Conservation (phyloP, 2,329 filamentous ascomycete species). For the Cladophialophora chaetospira region DNA sequence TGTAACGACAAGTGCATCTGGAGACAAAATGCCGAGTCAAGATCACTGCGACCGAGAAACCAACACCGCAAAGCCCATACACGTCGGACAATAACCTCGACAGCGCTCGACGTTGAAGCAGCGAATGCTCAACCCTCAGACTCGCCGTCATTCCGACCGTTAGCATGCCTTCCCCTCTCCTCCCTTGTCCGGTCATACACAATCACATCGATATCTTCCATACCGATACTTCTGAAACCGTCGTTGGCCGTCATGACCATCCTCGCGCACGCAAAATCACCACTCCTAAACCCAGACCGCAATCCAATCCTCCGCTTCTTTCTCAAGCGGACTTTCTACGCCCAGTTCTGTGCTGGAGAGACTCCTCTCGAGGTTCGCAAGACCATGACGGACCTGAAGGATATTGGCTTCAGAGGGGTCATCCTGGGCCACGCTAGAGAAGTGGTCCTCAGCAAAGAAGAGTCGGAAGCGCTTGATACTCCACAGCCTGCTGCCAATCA, state of each 20-base stretch:
- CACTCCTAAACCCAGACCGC: constrained; percentile 70
- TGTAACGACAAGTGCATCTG: not conserved
- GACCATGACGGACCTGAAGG: constrained; percentile 67
- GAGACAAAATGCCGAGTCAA: not conserved
- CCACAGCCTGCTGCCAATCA: constrained; percentile 15
- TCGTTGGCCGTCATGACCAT: constrained; percentile 68
- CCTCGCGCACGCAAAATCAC: constrained; percentile 69
- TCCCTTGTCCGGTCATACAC: constrained; percentile 32
- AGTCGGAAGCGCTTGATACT: constrained; percentile 30
- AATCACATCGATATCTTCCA: constrained; percentile 33
- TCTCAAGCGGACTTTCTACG: constrained; percentile 82
- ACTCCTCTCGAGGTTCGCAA: constrained; percentile 66
- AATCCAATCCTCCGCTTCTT: constrained; percentile 71
- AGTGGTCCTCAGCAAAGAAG: constrained; percentile 63
- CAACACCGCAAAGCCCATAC: constrained; percentile 28
- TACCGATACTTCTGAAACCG: constrained; percentile 62
- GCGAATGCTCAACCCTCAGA: not conserved
- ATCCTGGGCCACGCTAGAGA: constrained; percentile 84
- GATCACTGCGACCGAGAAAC: not conserved
- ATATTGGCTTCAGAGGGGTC: constrained; percentile 78
- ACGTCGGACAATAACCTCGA: constrained; percentile 26
- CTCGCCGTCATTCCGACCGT: constrained; percentile 17
- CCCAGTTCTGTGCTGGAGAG: constrained; percentile 88
- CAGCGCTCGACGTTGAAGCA: constrained; percentile 12
- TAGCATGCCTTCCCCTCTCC: constrained; percentile 31